Conservation (phyloP, 1,284 basidiomycete species). For the Puccinia sorghi region DNA sequence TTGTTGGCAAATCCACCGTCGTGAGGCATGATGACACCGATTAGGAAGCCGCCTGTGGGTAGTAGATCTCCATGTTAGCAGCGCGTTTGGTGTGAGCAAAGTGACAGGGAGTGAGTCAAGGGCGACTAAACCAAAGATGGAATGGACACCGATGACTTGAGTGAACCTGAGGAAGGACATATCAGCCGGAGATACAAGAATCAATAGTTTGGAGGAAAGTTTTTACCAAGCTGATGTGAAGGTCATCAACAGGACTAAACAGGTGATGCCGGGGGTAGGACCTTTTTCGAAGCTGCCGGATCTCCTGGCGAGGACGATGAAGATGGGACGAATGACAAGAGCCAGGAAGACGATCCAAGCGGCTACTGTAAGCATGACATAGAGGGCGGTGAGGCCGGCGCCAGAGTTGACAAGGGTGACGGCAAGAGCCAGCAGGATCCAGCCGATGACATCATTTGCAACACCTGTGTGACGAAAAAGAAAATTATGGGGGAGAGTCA, state of each 20-base stretch:
- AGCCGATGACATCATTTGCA: constrained; percentile 77
- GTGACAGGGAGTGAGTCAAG: constrained; percentile 55
- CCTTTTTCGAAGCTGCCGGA: constrained; percentile 46
- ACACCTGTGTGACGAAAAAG: constrained; percentile 63
- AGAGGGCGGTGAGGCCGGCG: constrained; percentile 64
- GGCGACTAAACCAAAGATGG: constrained; percentile 60
- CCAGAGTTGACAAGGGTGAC: constrained; percentile 85
- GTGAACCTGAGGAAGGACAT: constrained; percentile 55
- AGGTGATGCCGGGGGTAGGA: constrained; percentile 41
- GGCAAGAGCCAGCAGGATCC: constrained; percentile 71
- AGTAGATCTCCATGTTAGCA: constrained; percentile 28
- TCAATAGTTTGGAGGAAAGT: constrained; percentile 49
- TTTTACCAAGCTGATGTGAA: constrained; percentile 44
- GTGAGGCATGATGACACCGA: constrained; percentile 83
- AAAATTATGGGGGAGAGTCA: constrained; percentile 27
- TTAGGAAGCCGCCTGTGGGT: constrained; percentile 58
- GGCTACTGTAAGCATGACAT: constrained; percentile 36
- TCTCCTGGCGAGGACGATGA: constrained; percentile 32
- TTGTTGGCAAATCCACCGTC: constrained; percentile 69
- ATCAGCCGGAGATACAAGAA: constrained; percentile 55
- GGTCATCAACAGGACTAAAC: constrained; percentile 47
- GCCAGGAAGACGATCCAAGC: constrained; percentile 39
- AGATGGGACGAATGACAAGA: constrained; percentile 35
- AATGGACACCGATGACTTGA: constrained; percentile 58
- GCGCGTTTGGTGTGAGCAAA: constrained; percentile 43